Evolutionary conservation across 2,329 filamentous ascomycete species (phyloP).

Genomic region (Diaporthe citri): DNA sequence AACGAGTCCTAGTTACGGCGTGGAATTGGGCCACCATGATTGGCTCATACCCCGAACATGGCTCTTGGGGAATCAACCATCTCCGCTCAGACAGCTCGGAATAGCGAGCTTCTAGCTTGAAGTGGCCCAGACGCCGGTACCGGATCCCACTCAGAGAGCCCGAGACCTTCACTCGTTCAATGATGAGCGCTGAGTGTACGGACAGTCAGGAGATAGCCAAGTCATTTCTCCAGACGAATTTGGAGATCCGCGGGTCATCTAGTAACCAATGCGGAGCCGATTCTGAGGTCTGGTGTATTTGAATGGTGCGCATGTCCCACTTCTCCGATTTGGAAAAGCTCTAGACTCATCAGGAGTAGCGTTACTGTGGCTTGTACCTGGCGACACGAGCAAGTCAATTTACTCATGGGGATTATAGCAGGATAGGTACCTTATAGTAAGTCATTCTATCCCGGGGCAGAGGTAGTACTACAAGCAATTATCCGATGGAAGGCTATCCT

Average conservation of each 20-base stretch:
- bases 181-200: not conserved
- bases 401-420: no score
- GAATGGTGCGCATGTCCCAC: not conserved
- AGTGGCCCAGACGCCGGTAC: slow-evolving; percentile 3
- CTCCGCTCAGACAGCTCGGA: not conserved
- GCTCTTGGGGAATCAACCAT: not conserved
- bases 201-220: not conserved
- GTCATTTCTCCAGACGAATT: not conserved
- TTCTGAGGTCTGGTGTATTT: not conserved
- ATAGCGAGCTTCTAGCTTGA: not conserved
- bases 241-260: not conserved
- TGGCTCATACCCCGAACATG: slow-evolving; percentile 6
- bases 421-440: no score
- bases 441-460: no score
- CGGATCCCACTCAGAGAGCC: not conserved
- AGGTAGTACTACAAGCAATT: no score
- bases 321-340: not conserved
- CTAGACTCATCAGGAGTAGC: not conserved
- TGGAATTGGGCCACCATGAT: slow-evolving; percentile 2
- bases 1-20: not conserved
- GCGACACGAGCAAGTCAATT: not conserved
- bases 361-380: not conserved
- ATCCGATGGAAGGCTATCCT: not conserved
- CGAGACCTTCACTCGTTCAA: not conserved
- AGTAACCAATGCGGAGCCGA: no score